Base-by-base conservation (phyloP, 345 rosid species). In the Excoecaria cochinchinensis region DNA sequence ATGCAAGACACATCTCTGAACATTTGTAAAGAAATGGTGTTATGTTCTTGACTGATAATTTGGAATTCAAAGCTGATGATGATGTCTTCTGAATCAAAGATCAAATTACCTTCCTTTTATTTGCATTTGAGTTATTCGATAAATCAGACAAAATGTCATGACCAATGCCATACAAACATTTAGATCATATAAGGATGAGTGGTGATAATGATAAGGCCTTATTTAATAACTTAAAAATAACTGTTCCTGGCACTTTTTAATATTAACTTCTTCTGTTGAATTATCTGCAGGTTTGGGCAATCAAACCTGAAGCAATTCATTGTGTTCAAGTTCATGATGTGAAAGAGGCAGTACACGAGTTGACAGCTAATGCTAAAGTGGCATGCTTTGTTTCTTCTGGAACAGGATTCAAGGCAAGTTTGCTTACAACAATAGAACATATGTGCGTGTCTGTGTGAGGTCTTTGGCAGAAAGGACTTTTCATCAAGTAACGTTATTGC, bases 281-380 rank as follows among this genome's bases (percentile, higher is more conserved):
- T 17, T 55, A 25, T 62, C 50, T 42, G 59, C 75, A 90, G 94
- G 86, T 88, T 36, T 90, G 92, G 92, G 78, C 78, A 61, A 67
- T 90, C 69, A 86, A 84, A 79, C 82, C 85, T 1, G 89, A 86
- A 57, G 83, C 86, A 71, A 83, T 90, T 53, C 87, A 81, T 39
- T 88, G 90, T 63, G 73, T 86, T 76, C 90, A 90, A 77, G 90
- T 87, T 74, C 92, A 88, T 63, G 89, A 90, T 5, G 87, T 90
- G 72, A 87, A 87, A 73, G 92, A 88, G 73, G 78, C 83, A n/a
- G 84, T 90, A 8, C 14, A 71, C 39, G 90, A 74, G 60, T 51
- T 90, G 81, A 72, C 84, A 46, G 91, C 89, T 68, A 83, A 88
- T 36, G 65, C 81, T 15, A 68, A 80, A 66, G 72, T 77, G 4